phyloP scores from a whole-genome alignment of 2,329 filamentous ascomycete species.

The Sphaerulina musiva region DNA sequence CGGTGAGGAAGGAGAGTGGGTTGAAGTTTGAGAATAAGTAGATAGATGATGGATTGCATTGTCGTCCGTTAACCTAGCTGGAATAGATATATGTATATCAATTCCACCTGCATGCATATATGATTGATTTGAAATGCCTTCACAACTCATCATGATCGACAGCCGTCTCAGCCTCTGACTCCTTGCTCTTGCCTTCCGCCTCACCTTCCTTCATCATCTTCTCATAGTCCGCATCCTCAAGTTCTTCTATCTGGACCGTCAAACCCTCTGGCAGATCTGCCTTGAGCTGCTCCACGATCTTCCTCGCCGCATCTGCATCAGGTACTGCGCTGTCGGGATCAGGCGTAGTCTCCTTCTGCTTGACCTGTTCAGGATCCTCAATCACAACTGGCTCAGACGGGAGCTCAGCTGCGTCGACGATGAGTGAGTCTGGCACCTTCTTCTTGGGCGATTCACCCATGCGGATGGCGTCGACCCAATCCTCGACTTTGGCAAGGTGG shows the following conservation, averaged over 20 bases:
- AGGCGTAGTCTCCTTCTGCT: slow-evolving; percentile 9
- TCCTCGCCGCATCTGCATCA: slow-evolving; percentile 14
- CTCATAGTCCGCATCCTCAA: slow-evolving; percentile 32
- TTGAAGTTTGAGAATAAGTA: slow-evolving; percentile 57
- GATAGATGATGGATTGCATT: neutral
- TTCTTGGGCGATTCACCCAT: slow-evolving; percentile 80
- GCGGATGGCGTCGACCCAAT: slow-evolving; percentile 85
- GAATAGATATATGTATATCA: no score
- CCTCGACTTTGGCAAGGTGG: slow-evolving; percentile 57
- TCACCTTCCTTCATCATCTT: slow-evolving; percentile 27
- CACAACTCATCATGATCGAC: slow-evolving; percentile 30
- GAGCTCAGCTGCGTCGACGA: slow-evolving; percentile 29
- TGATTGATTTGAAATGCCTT: neutral
- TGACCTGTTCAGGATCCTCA: slow-evolving; percentile 17
- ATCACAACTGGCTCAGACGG: slow-evolving; percentile 24
- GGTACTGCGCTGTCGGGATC: slow-evolving; percentile 8
- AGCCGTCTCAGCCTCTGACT: neutral
- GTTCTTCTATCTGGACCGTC: slow-evolving; percentile 33
- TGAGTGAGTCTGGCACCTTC: slow-evolving; percentile 52
- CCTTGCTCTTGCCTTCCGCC: slow-evolving; percentile 3
- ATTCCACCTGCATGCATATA: no score
- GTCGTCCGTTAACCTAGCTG: no score
- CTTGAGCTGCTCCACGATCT: slow-evolving; percentile 24
- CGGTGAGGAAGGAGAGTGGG: slow-evolving; percentile 65
- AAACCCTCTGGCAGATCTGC: slow-evolving; percentile 29